Evolutionary conservation across 73 alveolate species (phyloP), one percentile per base, ranked within the genome.

Genomic region (Blepharisma japonicum): DNA sequence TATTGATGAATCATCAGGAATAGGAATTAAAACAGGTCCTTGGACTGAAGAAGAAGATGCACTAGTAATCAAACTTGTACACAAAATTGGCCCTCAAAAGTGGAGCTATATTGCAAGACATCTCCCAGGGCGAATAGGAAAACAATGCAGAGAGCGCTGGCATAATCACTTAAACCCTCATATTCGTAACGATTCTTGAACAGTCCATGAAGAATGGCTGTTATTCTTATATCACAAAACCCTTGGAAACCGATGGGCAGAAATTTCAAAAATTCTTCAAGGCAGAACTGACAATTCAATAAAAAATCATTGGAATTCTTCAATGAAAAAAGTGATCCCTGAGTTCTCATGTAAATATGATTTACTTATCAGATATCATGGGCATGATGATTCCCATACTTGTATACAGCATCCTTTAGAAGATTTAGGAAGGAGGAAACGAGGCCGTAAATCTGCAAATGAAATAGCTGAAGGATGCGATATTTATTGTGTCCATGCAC

Each of bases 11-110:
- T 32, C 42, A 32, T 32, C 42, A 32, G 42, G 42, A 32, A 32
- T 32, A 3, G 42, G 42, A 0, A 32, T 53, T 53, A 84, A 84
- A 45, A 84, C 81, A 55, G 91, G 91, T 39, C 88, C 91, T 9
- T 84, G 91, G 81, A 79, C 88, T 18, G 84, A 83, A 27, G 87
- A 83, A 67, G 90, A 83, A 79, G 91, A 84, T 68, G 82, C 76
- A 68, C 68, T 45, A 45, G 53, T 84, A 18, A 77, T 84, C 11
- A 42, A 56, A 6, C 72, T 84, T 55, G 91, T 84, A 51, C 83
- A 84, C 68, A 78, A 84, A 84, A 78, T 9, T 21, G 91, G 91
- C 0, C 80, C 91, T 0, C 83, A 77, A 77, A 84, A 84, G 77
- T 84, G 87, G 86, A 11, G 77, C 2, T 78, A 21, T 54, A 84